Evolutionary conservation across 371 early-diverging fungal genomes (phyloP).

Genomic region (Zancudomyces culisetae): DNA sequence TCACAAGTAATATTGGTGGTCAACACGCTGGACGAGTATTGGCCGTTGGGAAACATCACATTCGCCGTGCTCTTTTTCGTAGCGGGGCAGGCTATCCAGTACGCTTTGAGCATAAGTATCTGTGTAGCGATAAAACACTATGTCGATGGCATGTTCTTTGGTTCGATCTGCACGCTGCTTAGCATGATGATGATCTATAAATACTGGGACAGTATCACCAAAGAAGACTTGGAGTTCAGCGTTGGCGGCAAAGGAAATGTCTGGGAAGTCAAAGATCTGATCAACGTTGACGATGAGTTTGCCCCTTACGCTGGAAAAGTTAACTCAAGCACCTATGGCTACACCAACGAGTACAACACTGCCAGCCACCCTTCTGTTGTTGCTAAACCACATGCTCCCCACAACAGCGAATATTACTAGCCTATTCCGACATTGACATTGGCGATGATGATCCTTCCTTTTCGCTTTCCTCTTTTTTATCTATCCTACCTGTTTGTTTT

Average conservation of each 20-base stretch:
- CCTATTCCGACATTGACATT: not conserved
- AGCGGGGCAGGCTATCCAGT: slow-evolving; percentile 62
- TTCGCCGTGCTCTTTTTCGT: slow-evolving; percentile 74
- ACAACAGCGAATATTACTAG: not conserved
- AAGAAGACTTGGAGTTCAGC: slow-evolving; percentile 92
- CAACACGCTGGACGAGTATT: slow-evolving; percentile 84
- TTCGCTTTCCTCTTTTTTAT: no score
- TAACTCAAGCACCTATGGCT: slow-evolving; percentile 3
- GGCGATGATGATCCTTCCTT: not conserved
- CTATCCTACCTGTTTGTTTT: no score
- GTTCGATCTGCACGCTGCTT: slow-evolving; percentile 72
- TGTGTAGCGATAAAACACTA: slow-evolving; percentile 84
- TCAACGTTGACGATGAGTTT: slow-evolving; percentile 34
- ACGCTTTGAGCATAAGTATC: slow-evolving; percentile 51
- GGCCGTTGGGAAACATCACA: slow-evolving; percentile 83
- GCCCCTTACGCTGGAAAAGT: slow-evolving; percentile 18
- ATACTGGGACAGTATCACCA: slow-evolving; percentile 96
- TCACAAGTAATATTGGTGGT: slow-evolving; percentile 84
- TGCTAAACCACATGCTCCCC: no score
- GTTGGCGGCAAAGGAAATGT: slow-evolving; percentile 69
- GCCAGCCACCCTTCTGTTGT: no score
- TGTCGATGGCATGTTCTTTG: slow-evolving; percentile 91
- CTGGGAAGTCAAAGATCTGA: slow-evolving; percentile 82
- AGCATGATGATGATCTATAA: slow-evolving; percentile 98
- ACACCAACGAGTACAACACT: not conserved